Evolutionary conservation across 192 early-diverging fungal genomes (phyloP).

Genomic region (Cetraspora pellucida): DNA sequence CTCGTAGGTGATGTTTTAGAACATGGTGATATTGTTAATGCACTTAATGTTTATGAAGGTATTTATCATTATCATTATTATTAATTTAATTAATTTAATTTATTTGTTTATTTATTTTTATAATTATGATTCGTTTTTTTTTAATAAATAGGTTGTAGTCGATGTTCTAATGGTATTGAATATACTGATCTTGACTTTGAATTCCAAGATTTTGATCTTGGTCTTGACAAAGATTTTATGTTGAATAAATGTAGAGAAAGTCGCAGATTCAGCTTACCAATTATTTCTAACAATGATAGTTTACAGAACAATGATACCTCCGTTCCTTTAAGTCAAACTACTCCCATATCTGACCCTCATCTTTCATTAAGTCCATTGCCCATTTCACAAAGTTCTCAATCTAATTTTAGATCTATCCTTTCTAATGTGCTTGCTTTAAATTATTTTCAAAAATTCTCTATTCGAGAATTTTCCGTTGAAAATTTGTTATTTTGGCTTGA

Average conservation of each 20-base stretch:
- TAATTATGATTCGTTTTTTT: no score
- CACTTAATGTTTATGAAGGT: conserved; percentile 54
- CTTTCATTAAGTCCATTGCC: not conserved
- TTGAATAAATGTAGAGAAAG: not conserved
- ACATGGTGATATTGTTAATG: conserved; percentile 53
- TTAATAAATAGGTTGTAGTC: not conserved
- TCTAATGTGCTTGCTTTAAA: conserved; percentile 49
- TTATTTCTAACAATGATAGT: not conserved
- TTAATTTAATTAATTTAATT: no score
- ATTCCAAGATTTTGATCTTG: not conserved
- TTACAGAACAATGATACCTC: no score
- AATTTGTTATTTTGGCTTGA: conserved; percentile 83
- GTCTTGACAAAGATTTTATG: not conserved
- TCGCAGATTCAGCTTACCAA: not conserved
- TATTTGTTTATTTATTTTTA: no score
- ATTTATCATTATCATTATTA: conserved; percentile 11
- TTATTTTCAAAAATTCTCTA: conserved; percentile 59
- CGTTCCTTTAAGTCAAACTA: not conserved
- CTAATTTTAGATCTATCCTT: conserved; percentile 45
- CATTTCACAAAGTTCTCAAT: conserved; percentile 32
- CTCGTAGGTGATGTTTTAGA: conserved; percentile 56
- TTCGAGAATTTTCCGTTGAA: conserved; percentile 78
- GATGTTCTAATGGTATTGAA: not conserved
- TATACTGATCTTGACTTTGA: not conserved
- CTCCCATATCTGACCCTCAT: not conserved